A percentile compares a stretch with the other conserved stretches of the same genome.
Conservation (phyloP, 2,329 filamentous ascomycete genomes). For the Phyllosticta citriasiana region DNA sequence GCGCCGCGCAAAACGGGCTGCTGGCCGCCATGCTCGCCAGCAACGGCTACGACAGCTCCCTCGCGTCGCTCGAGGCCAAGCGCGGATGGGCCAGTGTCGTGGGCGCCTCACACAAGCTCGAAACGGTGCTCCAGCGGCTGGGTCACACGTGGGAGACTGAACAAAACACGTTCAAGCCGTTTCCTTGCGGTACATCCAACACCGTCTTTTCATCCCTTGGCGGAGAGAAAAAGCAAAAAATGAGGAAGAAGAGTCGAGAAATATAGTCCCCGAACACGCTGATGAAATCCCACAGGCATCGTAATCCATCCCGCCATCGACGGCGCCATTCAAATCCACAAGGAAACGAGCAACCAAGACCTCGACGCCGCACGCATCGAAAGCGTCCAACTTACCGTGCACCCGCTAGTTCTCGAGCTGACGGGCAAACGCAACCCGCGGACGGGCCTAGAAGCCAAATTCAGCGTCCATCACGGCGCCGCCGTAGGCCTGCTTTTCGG, state of each 20-base stretch:
- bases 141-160: conserved; percentile 41
- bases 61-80: conserved; percentile 40
- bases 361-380: conserved; percentile 32
- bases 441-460: conserved; percentile 44
- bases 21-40: conserved; percentile 37
- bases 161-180: conserved; percentile 48
- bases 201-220: neutral
- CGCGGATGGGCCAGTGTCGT: conserved; percentile 46
- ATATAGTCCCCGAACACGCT: neutral
- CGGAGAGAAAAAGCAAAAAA: neutral
- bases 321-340: conserved; percentile 36
- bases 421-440: conserved; percentile 41
- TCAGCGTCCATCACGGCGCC: conserved; percentile 46
- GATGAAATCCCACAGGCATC: conserved; percentile 25
- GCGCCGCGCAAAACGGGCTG: conserved; percentile 44
- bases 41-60: conserved; percentile 41
- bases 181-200: conserved; percentile 34
- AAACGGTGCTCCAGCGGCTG: conserved; percentile 29
- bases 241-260: neutral
- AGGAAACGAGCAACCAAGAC: conserved; percentile 19
- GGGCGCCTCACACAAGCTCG: conserved; percentile 31
- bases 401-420: conserved; percentile 44
- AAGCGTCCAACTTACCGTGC: conserved; percentile 35
- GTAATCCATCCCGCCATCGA: conserved; percentile 49
- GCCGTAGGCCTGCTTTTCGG: conserved; percentile 42